phyloP scores from a whole-genome alignment of 306 rosid species.

The Casuarina glauca region DNA sequence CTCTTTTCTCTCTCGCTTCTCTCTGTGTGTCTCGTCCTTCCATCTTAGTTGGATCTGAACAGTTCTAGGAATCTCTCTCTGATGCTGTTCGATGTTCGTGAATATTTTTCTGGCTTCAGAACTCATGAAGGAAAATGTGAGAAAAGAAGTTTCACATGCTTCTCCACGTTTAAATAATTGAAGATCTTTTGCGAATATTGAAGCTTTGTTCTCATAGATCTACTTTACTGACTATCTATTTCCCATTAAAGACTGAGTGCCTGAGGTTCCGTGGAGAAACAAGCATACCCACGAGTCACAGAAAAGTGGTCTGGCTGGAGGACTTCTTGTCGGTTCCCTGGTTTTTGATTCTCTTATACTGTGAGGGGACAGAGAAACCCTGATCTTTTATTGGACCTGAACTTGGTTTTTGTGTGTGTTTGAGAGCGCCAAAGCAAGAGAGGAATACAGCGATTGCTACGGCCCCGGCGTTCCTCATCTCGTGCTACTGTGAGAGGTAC shows the following conservation, averaged over 20 bases:
- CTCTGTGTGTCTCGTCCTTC: background rate
- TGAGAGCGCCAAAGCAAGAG: background rate
- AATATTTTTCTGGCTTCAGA: background rate
- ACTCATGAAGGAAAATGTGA: background rate
- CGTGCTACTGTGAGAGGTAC: too few species aligned
- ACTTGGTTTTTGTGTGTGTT: background rate
- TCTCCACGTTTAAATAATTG: too few species aligned
- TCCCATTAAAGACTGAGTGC: background rate
- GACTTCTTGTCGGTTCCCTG: too few species aligned
- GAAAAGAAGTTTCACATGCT: background rate
- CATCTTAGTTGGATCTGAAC: background rate
- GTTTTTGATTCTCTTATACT: too few species aligned
- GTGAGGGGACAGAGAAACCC: background rate
- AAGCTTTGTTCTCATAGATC: background rate
- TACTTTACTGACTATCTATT: constrained; percentile 11
- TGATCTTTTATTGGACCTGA: constrained; percentile 18
- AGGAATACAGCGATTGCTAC: too few species aligned
- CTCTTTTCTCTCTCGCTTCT: background rate
- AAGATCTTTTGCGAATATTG: too few species aligned
- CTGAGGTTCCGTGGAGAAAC: constrained; percentile 3
- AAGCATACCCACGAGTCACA: background rate
- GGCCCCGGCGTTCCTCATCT: background rate
- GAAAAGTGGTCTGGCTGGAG: too few species aligned
- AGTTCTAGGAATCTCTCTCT: constrained; percentile 2
- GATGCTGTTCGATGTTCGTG: background rate